phyloP scores from a whole-genome alignment of 2,329 filamentous ascomycete genomes.

The Coniochaeta prunicola region DNA sequence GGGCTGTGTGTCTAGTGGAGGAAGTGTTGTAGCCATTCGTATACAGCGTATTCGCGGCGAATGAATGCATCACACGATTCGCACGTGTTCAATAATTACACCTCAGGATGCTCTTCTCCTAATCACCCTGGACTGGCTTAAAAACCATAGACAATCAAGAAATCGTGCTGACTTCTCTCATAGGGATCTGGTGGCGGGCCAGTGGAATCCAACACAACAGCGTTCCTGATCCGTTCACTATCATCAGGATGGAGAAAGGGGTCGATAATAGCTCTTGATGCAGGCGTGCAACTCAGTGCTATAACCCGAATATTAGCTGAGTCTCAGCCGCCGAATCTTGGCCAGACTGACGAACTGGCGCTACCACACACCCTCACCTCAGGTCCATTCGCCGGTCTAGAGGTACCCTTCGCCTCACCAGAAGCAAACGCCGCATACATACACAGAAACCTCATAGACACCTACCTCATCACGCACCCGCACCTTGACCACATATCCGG shows the following conservation, averaged over 20 bases:
- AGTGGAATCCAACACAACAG: constrained; percentile 81
- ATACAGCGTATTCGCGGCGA: no score
- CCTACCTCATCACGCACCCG: constrained; percentile 92
- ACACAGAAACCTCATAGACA: constrained; percentile 71
- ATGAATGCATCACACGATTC: no score
- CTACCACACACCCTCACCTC: constrained; percentile 49
- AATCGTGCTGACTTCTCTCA: constrained; percentile 15
- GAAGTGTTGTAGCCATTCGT: no score
- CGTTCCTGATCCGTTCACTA: constrained; percentile 78
- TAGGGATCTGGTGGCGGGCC: constrained; percentile 89
- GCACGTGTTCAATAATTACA: neutral
- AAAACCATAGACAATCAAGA: neutral
- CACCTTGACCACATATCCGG: constrained; percentile 91
- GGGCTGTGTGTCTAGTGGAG: no score
- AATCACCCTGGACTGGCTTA: neutral
- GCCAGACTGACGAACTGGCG: constrained; percentile 19
- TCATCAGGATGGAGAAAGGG: constrained; percentile 72
- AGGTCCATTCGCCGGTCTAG: constrained; percentile 76
- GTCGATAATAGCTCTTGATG: constrained; percentile 87
- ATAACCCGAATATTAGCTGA: constrained; percentile 72
- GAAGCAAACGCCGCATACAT: constrained; percentile 77
- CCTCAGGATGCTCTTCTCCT: neutral
- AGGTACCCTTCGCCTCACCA: constrained; percentile 58
- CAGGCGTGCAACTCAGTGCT: constrained; percentile 79
- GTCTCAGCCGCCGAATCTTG: constrained; percentile 32